Base-by-base conservation (phyloP, 768 basidiomycete genomes). In the Rubroboletus pulcherrimus region DNA sequence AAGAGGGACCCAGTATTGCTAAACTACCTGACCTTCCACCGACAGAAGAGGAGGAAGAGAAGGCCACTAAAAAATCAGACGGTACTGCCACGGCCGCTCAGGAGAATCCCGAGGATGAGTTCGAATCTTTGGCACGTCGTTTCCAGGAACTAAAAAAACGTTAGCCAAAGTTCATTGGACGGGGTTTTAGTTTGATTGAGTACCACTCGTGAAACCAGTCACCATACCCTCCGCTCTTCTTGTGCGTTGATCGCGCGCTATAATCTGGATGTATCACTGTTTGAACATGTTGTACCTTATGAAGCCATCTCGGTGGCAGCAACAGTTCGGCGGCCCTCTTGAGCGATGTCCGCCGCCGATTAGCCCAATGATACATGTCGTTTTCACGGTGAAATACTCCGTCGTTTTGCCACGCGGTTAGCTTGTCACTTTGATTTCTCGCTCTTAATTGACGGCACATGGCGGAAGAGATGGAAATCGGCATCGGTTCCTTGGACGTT, bases 61-160 rank as follows among this genome's bases (percentile, higher is more conserved):
- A 64, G 59, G 33, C 50, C 53, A 39, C 41, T 35, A 47, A 55
- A 49, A 50, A 46, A 47, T 29, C 57, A 34, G 38, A 55, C 29
- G 43, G 35, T 45, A 37, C 54, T 5, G 30, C 11, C 2, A 53
- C 57, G 24, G 24, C 59, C 35, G 42, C 53, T 7, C 62, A 61
- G 31, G 60, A 67, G 38, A 54, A 64, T 39, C 66, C 71, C 48
- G 81, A 83, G 66, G 86, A 93, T 62, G 87, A 88, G 54, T 91
- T 93, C 63, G 87, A 88, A 38, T 77, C 82, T 21, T 76, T 97
- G 48, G 75, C 86, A 49, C 84, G 81, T 69, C 83, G 94, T 54
- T 96, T 97, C 65, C 91, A 89, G 57, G 87, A 84, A 30, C 73
- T 97, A 63, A 97, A 95, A 77, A 91, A 91, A 73, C 83, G 84